A percentile compares a stretch with the other conserved stretches of the same genome.
These are phyloP conservation scores for Penicillium salamii DNA, from an alignment of 495 filamentous ascomycete genomes.

Conservation along the genomic window DNA sequence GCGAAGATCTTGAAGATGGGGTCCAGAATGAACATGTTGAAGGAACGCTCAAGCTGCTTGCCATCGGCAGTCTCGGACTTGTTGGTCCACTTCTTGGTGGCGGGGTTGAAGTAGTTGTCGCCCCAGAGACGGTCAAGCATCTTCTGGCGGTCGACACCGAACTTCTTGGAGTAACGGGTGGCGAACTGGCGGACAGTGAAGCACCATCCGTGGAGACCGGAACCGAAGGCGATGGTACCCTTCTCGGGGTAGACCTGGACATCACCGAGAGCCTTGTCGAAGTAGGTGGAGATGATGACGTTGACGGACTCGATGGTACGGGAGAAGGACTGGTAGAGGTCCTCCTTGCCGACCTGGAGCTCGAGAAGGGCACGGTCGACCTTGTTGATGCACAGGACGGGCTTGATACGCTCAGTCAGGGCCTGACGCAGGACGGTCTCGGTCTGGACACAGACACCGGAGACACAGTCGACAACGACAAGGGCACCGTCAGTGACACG, in stretches of 20 bases:
- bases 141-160: conserved; percentile 98
- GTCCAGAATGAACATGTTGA: conserved; percentile 98
- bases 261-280: conserved; percentile 95
- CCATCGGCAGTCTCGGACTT: conserved; percentile 75
- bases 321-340: conserved; percentile 98
- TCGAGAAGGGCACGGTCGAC: conserved; percentile 99
- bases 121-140: conserved; percentile 99
- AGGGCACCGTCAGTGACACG: conserved; percentile 99
- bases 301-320: conserved; percentile 99
- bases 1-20: conserved; percentile 99
- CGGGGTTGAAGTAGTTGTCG: conserved; percentile 99
- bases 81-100: conserved; percentile 99
- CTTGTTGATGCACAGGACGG: conserved; percentile 99
- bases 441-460: conserved; percentile 98
- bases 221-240: conserved; percentile 98
- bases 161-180: conserved; percentile 96
- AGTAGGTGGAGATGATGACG: conserved; percentile 98
- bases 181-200: conserved; percentile 99
- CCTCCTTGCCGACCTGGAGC: conserved; percentile 96
- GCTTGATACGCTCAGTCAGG: conserved; percentile 99
- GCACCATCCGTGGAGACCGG: conserved; percentile 99
- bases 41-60: conserved; percentile 90
- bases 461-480: conserved; percentile 98
- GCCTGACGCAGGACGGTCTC: conserved; percentile 99
- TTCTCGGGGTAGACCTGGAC: conserved; percentile 95